phyloP scores from a whole-genome alignment of 257 asterid genomes.

The Petrea volubilis region DNA sequence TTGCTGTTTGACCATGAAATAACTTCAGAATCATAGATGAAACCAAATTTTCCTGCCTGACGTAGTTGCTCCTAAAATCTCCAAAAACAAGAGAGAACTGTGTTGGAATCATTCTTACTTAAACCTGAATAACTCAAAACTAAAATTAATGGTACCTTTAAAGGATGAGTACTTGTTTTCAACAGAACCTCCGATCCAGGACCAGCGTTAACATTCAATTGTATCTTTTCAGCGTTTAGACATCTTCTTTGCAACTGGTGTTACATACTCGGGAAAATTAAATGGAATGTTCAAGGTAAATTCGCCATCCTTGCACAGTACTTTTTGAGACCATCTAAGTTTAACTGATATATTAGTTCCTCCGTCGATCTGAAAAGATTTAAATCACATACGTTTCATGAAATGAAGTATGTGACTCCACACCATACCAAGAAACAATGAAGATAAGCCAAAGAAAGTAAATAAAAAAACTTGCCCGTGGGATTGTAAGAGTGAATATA shows the following conservation, averaged over 20 bases:
- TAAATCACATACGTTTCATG: neutral
- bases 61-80: slow-evolving; percentile 59
- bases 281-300: slow-evolving; percentile 75
- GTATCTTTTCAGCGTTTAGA: slow-evolving; percentile 85
- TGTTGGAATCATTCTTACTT: neutral
- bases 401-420: neutral
- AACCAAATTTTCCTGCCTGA: slow-evolving; percentile 66
- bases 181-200: slow-evolving; percentile 61
- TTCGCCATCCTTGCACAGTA: slow-evolving; percentile 57
- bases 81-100: slow-evolving; percentile 8
- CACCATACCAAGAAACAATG: neutral
- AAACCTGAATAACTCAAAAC: slow-evolving; percentile 18
- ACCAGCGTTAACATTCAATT: slow-evolving; percentile 66
- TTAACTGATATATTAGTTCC: slow-evolving; percentile 73
- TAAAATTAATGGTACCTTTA: slow-evolving; percentile 57
- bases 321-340: slow-evolving; percentile 91
- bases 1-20: slow-evolving; percentile 81
- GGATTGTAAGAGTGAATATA: slow-evolving; percentile 72
- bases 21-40: slow-evolving; percentile 73
- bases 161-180: slow-evolving; percentile 73
- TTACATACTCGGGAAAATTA: slow-evolving; percentile 81
- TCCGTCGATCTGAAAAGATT: slow-evolving; percentile 70
- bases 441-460: neutral
- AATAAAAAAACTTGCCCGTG: slow-evolving; percentile 51
- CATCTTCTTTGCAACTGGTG: slow-evolving; percentile 83